Evolutionary conservation across 108 stramenopile species (phyloP).

Genomic region (Epithemia pelagica): DNA sequence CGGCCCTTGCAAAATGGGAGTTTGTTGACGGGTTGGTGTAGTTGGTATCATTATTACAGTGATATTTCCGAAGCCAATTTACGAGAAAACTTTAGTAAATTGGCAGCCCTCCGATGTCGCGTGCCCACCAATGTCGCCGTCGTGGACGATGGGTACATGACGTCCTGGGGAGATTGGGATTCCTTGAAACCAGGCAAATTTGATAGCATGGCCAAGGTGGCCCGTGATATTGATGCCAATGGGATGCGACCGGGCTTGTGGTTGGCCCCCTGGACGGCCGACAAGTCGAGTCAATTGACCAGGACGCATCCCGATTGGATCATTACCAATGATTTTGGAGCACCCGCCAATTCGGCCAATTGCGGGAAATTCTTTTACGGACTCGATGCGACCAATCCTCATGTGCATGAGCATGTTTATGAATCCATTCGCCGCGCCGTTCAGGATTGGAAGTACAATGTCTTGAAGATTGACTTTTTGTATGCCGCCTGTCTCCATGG

Average conservation of each 20-base stretch:
- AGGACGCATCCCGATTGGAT: constrained; percentile 91
- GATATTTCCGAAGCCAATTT: constrained; percentile 75
- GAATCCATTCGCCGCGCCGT: constrained; percentile 69
- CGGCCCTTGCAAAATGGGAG: constrained; percentile 62
- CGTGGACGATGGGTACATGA: constrained; percentile 94
- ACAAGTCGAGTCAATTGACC: constrained; percentile 72
- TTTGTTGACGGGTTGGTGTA: constrained; percentile 85
- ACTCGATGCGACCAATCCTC: constrained; percentile 85
- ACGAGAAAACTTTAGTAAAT: constrained; percentile 56
- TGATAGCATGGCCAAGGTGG: constrained; percentile 60
- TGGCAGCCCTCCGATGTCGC: constrained; percentile 43
- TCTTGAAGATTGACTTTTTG: constrained; percentile 89
- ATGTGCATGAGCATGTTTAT: constrained; percentile 63
- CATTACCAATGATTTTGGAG: constrained; percentile 68
- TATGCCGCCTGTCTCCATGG: constrained; percentile 86
- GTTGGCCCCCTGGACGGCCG: constrained; percentile 88
- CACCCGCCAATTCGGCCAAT: constrained; percentile 82
- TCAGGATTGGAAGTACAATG: constrained; percentile 80
- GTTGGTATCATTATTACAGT: constrained; percentile 92
- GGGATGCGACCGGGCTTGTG: constrained; percentile 86
- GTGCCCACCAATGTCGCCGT: constrained; percentile 77
- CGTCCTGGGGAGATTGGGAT: constrained; percentile 93
- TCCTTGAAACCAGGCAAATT: constrained; percentile 72
- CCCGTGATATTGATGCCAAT: constrained; percentile 48
- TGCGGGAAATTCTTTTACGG: constrained; percentile 94